Evolutionary conservation across 345 rosid species (phyloP), one percentile per base, ranked within the genome.

Genomic region (Durio zibethinus): DNA sequence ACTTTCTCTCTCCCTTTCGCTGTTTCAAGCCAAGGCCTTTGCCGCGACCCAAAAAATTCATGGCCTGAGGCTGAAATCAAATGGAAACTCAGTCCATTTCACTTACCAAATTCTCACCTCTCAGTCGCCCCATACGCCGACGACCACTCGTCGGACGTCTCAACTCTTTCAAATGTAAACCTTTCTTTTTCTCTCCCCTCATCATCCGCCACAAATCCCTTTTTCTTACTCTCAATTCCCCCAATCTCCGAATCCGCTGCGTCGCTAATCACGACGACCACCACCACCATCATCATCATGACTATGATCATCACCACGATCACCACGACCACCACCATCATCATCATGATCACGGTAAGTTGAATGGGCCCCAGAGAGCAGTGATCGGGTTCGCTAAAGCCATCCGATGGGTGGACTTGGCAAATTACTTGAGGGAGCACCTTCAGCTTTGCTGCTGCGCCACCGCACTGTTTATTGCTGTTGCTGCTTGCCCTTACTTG

Each of bases 381-480:
- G 48, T 96, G 21, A 80, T 87, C 38, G 81, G 81, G 35, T 91
- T 96, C 79, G 97, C 99, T 54, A 88, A 81, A 75, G 85, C 93
- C 0, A 77, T 85, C 0, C 84, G 94, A 83, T 96, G 99, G 99
- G 74, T 80, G 62, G 89, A 88, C 77, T 79, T 91, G 61, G 98
- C 99, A 25, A 86, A 90, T 85, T 83, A 85, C 80, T 83, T 92
- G 78, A 87, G 99, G 61, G 99, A 96, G 89, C 83, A 96, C 77
- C 86, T 96, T 76, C 94, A 87, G 61, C 89, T 86, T 56, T 93
- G 98, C 76, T 91, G 97, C 82, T 90, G 90, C 78, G 86, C 99
- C 61, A 81, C 94, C 20, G 93, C 78, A 18, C 31, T 96, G 83
- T 96, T 96, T 82, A 21, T 96, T 0, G 91, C 90, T 3, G 94